These are phyloP conservation scores for Metschnikowia bowlesiae DNA, from an alignment of 805 yeast genomes.

Conservation along the genomic window DNA sequence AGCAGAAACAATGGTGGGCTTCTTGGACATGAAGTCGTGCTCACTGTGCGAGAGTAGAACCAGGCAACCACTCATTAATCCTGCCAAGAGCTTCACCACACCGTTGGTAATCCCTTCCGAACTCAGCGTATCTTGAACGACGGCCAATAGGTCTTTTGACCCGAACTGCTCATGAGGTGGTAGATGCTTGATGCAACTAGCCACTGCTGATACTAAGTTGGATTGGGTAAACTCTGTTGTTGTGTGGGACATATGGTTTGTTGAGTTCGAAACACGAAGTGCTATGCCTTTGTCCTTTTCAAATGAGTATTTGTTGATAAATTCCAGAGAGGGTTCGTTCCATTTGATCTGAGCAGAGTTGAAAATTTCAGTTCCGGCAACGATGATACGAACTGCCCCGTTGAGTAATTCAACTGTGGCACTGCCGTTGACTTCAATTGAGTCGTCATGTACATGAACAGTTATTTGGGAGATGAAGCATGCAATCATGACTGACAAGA, in stretches of 20 bases:
- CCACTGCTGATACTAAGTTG: constrained; percentile 49
- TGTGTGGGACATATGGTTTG: constrained; percentile 14
- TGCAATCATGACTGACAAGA: constrained; percentile 39
- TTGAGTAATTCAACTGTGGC: not conserved
- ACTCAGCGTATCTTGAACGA: constrained; percentile 17
- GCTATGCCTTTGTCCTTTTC: constrained; percentile 38
- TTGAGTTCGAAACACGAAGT: constrained; percentile 20
- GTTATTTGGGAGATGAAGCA: constrained; percentile 42
- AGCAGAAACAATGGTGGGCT: constrained; percentile 12
- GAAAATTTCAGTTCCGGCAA: not conserved
- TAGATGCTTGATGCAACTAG: constrained; percentile 48
- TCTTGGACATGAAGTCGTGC: constrained; percentile 12
- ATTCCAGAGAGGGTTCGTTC: constrained; percentile 7
- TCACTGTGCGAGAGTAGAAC: constrained; percentile 17
- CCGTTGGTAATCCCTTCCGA: constrained; percentile 26
- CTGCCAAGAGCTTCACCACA: constrained; percentile 36
- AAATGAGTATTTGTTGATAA: constrained; percentile 27
- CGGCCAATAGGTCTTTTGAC: constrained; percentile 22
- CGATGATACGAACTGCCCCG: not conserved
- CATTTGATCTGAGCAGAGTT: not conserved
- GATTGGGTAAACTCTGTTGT: constrained; percentile 42
- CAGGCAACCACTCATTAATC: constrained; percentile 32
- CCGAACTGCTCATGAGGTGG: constrained; percentile 35
- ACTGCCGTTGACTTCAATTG: not conserved
- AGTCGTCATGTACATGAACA: constrained; percentile 34